Base-by-base conservation (phyloP, 208 protist genomes). In the Crithidia acanthocephali region DNA sequence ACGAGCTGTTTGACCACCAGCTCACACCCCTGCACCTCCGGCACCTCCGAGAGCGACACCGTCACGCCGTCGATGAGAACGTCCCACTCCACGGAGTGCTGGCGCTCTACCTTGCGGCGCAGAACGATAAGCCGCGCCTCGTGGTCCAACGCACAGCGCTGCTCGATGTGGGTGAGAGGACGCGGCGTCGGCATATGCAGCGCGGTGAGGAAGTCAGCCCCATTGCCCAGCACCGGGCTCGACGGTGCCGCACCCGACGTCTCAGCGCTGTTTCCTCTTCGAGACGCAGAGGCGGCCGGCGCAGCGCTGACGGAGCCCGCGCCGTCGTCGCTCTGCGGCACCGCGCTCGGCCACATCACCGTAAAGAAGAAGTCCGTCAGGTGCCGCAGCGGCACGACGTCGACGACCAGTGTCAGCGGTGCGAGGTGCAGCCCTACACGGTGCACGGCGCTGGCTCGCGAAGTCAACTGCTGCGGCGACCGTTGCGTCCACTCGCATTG, bases 341-440 rank as follows among this genome's bases (percentile, higher is more conserved):
- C 2, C 0, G 44, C n/a, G 40, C 40, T 42, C 0, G 65, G 72
- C 72, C 72, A 68, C 59, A 78, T 56, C 1, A 72, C 60, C 16
- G 48, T 67, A 27, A 78, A 72, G 20, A 78, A 72, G 27, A 78
- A 72, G 44, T 63, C 44, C n/a, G 33, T 62, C 40, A 78, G 48
- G 42, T 57, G 64, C 10, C 58, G 65, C 59, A 78, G 58, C 25
- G 65, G 59, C 25, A 78, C 72, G 10, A 72, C 57, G 20, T 78
- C 65, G n/a, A 78, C 44, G 18, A 68, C 32, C 20, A 72, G 37
- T 10, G 48, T 48, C 25, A 78, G 25, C 16, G 57, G 48, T 11
- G 57, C 66, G 20, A 78, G 16, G 16, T 59, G 37, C 11, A 69
- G 28, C 20, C 23, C 8, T 42, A 63, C 59, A 16, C 20, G 33